These are phyloP conservation scores for Trichothecium sympodiale DNA, from an alignment of 2,329 filamentous ascomycete genomes.

Conservation along the genomic window DNA sequence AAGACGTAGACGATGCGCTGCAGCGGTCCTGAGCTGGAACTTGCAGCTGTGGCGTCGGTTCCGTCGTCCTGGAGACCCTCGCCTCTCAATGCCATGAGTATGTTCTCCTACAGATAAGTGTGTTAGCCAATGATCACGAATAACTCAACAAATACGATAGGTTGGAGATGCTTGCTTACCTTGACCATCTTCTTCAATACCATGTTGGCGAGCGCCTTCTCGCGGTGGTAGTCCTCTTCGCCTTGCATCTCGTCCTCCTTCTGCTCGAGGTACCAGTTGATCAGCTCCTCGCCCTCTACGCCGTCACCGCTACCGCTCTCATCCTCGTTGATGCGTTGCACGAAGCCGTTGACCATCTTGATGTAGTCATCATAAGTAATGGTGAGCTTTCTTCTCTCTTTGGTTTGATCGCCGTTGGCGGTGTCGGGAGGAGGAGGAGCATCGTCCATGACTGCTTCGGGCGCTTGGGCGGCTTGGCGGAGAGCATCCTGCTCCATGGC, in stretches of 20 bases:
- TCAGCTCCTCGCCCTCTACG: conserved; percentile 68
- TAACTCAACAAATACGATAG: background rate
- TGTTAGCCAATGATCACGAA: conserved; percentile 14
- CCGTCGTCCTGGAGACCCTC: conserved; percentile 41
- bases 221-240: conserved; percentile 70
- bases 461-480: conserved; percentile 26
- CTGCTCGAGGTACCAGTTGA: conserved; percentile 87
- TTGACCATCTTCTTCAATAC: conserved; percentile 94
- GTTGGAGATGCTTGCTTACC: conserved; percentile 37
- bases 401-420: conserved; percentile 19
- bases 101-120: conserved; percentile 59
- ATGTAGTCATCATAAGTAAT: conserved; percentile 96
- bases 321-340: conserved; percentile 73
- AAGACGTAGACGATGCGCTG: conserved; percentile 63
- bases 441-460: conserved; percentile 23
- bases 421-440: conserved; percentile 35
- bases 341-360: conserved; percentile 75
- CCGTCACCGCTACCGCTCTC: conserved; percentile 69
- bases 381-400: conserved; percentile 57
- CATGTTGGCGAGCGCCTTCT: conserved; percentile 65
- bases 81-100: conserved; percentile 68
- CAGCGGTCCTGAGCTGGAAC: no score
- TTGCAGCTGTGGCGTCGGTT: conserved; percentile 23
- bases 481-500: conserved; percentile 34
- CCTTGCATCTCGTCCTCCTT: conserved; percentile 72